Evolutionary conservation across 2,329 filamentous ascomycete species (phyloP).

Genomic region (Stemphylium beticola): DNA sequence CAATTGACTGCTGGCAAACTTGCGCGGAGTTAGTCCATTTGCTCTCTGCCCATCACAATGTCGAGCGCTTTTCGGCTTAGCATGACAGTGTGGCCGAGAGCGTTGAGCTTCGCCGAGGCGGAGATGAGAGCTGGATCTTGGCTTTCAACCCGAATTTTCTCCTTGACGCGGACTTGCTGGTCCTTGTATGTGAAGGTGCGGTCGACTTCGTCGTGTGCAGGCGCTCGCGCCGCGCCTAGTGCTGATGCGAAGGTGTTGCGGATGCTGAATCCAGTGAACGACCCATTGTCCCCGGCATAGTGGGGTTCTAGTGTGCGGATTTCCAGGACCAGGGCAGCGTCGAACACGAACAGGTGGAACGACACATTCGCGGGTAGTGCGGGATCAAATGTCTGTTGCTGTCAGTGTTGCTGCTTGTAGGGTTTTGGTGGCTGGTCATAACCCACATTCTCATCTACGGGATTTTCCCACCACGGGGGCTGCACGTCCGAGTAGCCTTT

Average conservation of each 20-base stretch:
- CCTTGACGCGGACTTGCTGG: constrained; percentile 80
- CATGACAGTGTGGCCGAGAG: constrained; percentile 74
- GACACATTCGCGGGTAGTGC: constrained; percentile 72
- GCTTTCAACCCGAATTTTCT: constrained; percentile 88
- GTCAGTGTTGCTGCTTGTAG: constrained; percentile 1
- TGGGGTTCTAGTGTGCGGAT: constrained; percentile 70
- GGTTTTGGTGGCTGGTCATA: background rate
- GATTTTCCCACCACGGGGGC: constrained; percentile 62
- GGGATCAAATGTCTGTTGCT: constrained; percentile 63
- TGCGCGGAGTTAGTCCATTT: constrained; percentile 28
- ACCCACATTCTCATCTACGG: constrained; percentile 64
- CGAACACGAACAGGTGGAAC: constrained; percentile 67
- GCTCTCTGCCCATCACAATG: constrained; percentile 74
- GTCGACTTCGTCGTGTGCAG: constrained; percentile 70
- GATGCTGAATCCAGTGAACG: constrained; percentile 57
- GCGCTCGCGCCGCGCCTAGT: constrained; percentile 50
- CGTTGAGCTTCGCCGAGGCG: constrained; percentile 80
- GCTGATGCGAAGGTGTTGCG: constrained; percentile 61
- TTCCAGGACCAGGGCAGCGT: constrained; percentile 65
- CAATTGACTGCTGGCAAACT: constrained; percentile 17
- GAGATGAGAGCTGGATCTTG: constrained; percentile 87
- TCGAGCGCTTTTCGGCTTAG: constrained; percentile 74
- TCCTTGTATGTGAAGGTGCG: constrained; percentile 72
- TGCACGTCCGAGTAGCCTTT: constrained; percentile 61
- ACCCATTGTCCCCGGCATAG: constrained; percentile 35